Evolutionary conservation across 176 grass and related monocot genomes (phyloP).

Genomic region (bread wheat (Triticum aestivum)): IWGSC_CS_RefSeq_v2.1 NC_057801.1:664607400-664607899

Average conservation of each 20-base stretch:
- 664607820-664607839: not conserved
- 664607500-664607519: constrained; percentile 23
- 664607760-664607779: not conserved
- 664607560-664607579: not conserved
- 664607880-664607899: too few relatives aligned
- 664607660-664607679: constrained; percentile 18
- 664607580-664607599: not conserved
- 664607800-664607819: not conserved
- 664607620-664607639: not conserved
- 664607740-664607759: constrained; percentile 29
- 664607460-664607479: constrained; percentile 45
- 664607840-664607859: too few relatives aligned
- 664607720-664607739: not conserved
- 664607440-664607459: constrained; percentile 62
- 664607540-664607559: not conserved
- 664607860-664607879: too few relatives aligned
- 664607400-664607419: constrained; percentile 36
- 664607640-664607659: not conserved
- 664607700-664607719: constrained; percentile 45
- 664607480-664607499: constrained; percentile 61
- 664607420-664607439: constrained; percentile 52
- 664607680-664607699: constrained; percentile 50
- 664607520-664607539: constrained; percentile 41
- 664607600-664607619: not conserved
- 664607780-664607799: not conserved